These are phyloP conservation scores for Lagenaria siceraria DNA, from an alignment of 306 rosid species.

Conservation along the genomic window DNA sequence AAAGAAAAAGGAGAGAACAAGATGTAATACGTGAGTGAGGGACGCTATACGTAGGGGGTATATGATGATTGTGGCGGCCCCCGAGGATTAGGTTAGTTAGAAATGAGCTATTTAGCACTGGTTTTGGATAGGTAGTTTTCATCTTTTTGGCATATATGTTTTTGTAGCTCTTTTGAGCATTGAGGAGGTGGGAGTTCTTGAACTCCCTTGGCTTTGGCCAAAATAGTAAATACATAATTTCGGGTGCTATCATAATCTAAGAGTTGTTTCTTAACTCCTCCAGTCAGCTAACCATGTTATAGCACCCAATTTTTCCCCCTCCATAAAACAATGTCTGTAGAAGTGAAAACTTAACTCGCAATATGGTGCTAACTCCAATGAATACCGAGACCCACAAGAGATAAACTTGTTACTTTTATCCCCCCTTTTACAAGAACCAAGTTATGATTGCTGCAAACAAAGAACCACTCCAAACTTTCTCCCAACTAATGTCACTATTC, in stretches of 20 bases:
- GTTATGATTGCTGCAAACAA: neutral
- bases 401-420: neutral
- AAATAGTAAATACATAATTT: no score
- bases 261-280: neutral
- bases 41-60: no score
- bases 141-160: no score
- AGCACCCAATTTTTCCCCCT: neutral
- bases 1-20: no score
- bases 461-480: neutral
- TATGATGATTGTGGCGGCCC: no score
- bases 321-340: neutral
- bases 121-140: no score
- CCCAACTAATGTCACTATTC: neutral
- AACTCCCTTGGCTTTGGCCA: no score
- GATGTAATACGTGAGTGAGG: no score
- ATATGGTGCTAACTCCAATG: neutral
- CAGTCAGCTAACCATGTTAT: neutral
- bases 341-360: neutral
- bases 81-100: no score
- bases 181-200: no score
- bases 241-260: neutral
- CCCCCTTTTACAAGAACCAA: neutral
- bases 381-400: neutral
- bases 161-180: no score
- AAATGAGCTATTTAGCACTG: no score